These are phyloP conservation scores for Paramecium bursaria DNA, from an alignment of 73 alveolate genomes.

Conservation along the genomic window DNA sequence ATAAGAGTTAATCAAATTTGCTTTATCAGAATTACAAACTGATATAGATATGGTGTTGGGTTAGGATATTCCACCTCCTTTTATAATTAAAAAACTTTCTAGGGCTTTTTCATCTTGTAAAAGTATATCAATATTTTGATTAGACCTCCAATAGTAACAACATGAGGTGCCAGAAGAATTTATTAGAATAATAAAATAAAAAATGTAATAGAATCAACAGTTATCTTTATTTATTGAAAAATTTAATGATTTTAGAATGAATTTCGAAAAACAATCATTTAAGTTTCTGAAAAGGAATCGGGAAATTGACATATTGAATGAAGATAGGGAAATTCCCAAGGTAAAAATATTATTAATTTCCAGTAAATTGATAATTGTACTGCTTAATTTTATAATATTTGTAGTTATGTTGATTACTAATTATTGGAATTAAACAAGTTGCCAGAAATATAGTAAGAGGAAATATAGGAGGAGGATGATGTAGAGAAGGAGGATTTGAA, in stretches of 20 bases:
- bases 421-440: too few species aligned
- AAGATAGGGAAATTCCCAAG: slow-evolving; percentile 38
- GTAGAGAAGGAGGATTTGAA: too few species aligned
- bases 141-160: background rate
- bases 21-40: background rate
- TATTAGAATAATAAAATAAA: background rate
- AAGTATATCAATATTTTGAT: background rate
- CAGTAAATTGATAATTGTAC: too few species aligned
- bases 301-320: slow-evolving; percentile 15
- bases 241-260: background rate
- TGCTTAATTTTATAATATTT: too few species aligned
- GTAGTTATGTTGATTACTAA: too few species aligned
- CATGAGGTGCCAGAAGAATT: slow-evolving; percentile 57
- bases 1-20: slow-evolving; percentile 12
- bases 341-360: background rate
- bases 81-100: too few species aligned
- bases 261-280: slow-evolving; percentile 11
- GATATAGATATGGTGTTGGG: background rate
- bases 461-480: too few species aligned
- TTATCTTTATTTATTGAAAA: background rate
- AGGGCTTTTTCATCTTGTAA: slow-evolving; percentile 31
- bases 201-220: background rate
- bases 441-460: too few species aligned
- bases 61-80: slow-evolving; percentile 23
- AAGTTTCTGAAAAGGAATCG: background rate